Evolutionary conservation across 2,329 filamentous ascomycete genomes (phyloP), one percentile per base, ranked within the genome.

Genomic region (Didymella pomorum): DNA sequence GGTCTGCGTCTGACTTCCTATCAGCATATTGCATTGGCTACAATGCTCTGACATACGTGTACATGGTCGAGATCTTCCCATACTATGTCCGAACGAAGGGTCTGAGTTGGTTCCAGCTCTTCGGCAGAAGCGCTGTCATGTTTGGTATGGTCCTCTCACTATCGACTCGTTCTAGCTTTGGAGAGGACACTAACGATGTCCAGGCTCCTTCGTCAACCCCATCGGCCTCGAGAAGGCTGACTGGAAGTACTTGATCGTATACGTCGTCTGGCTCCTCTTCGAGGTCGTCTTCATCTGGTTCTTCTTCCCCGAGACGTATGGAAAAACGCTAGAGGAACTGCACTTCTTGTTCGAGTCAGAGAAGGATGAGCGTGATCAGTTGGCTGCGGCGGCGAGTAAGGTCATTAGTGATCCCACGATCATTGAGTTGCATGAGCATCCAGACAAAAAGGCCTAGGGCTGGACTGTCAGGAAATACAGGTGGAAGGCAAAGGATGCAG

Each of bases 161-260:
- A 8, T 28, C 26, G 23, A 4, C 26, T 8, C 4, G 4, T 28
- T 28, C 8, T 10, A 28, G 8, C 26, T 28, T 28, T 9, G 26
- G 26, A 6, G 31, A 8, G 18, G 6, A 35, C 18, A 31, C 31
- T 35, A 6, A 35, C 31, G 18, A 2, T 16, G 1, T 35, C 41
- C 46, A 68, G 67, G 84, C 64, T 85, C 85, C 75, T 86, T 79
- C 62, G 84, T 83, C 62, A 89, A 89, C 77, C 84, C 84, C 65
- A 80, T 88, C 61, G 87, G 86, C 5, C 87, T 87, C 79, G 80
- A 86, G 54, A 80, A 82, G 56, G 76, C 87, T 5, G 70, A 72
- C 47, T 89, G 86, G 84, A 83, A 88, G 72, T 86, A 89, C 52
- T 86, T 87, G 78, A 76, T 88, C 47, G 86, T 88, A 70, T 89